A percentile compares a stretch with the other conserved stretches of the same genome.
Conservation (phyloP, 140 eudicot species). For the Oenanthe javanica region DNA sequence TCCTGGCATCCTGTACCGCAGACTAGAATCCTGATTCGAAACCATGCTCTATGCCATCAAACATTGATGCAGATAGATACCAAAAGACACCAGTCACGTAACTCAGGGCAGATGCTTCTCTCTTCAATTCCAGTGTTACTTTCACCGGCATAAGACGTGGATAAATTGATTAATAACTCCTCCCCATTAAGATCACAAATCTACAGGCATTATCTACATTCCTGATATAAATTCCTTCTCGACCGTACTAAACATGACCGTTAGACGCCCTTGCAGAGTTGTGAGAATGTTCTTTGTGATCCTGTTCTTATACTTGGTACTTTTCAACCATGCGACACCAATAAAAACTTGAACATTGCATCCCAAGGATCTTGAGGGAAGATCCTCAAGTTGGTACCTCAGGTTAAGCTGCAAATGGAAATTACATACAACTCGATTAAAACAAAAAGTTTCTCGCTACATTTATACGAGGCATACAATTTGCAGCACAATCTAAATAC, state of each 20-base stretch:
- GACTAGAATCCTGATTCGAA: neutral
- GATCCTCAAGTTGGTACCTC: constrained; percentile 74
- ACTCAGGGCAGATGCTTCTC: neutral
- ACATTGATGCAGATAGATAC: neutral
- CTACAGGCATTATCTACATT: neutral
- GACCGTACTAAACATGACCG: neutral
- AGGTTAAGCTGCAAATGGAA: constrained; percentile 67
- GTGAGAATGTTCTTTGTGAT: constrained; percentile 5
- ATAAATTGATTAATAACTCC: neutral
- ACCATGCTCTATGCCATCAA: neutral
- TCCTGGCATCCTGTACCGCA: neutral
- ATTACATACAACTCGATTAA: neutral
- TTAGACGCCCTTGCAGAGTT: constrained; percentile 4
- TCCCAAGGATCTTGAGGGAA: constrained; percentile 53
- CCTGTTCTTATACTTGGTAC: constrained; percentile 25
- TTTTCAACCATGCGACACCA: constrained; percentile 88
- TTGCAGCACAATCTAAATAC: neutral
- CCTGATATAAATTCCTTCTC: constrained; percentile 5
- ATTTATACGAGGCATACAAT: neutral
- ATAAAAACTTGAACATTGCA: constrained; percentile 70
- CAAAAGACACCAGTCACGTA: neutral
- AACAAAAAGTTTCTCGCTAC: neutral
- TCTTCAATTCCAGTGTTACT: neutral
- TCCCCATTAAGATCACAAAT: neutral
- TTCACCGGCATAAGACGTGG: neutral